Evolutionary conservation across 257 asterid genomes (phyloP), one percentile per base, ranked within the genome.

Genomic region (Euphrasia confusa): DNA sequence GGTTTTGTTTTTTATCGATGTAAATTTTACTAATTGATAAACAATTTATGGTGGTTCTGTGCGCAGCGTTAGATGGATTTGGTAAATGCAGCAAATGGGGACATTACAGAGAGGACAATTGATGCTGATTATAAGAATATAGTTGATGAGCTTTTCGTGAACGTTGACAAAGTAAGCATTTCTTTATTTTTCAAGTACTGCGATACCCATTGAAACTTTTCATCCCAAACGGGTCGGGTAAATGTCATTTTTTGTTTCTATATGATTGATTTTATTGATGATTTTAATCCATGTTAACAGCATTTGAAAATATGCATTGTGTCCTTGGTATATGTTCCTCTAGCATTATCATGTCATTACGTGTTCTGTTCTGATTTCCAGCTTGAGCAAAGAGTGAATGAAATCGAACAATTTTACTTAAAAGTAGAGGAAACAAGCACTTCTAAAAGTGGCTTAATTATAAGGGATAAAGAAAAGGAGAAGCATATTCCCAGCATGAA

Each of bases 301-400:
- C 33, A 30, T 30, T 30, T 30, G 33, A 30, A 28, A 30, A 3
- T 30, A 30, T 30, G 33, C 33, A 30, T 30, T 30, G 37, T 42
- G 47, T 21, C 71, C 63, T 63, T 47, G 37, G 7, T 56, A 11
- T 53, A 54, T 68, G 55, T 49, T 61, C 40, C 55, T 12, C 15
- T 33, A n/a, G 35, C 61, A 47, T 27, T 40, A 24, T 50, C 54
- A 1, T 45, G 65, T 21, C 66, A 59, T 68, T 18, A 8, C 42
- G 15, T 64, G 49, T 58, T 57, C 18, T 57, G 33, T 5, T 63
- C 18, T 60, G 54, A 35, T 26, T 78, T 69, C 72, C 83, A 88
- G 97, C 87, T 92, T 58, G 96, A 86, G 77, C 78, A 86, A 70
- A 79, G 89, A 76, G 87, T 86, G 71, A 76, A 77, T 74, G 90